Conservation (phyloP, 345 rosid species). For the Eucalyptus sp. region DNA sequence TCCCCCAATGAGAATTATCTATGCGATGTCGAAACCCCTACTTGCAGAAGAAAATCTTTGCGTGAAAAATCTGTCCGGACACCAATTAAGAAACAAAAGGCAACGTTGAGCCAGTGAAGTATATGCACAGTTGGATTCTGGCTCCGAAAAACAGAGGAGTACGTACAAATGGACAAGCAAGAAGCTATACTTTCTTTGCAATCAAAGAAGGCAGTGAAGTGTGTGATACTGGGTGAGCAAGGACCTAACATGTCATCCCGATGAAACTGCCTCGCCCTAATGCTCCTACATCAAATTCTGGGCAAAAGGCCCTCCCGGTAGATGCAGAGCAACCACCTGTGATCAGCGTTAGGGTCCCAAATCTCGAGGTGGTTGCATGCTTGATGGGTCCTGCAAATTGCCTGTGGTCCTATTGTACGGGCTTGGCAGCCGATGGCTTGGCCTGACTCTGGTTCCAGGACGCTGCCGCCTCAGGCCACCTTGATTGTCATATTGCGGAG, state of each 20-base stretch:
- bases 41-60: neutral
- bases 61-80: neutral
- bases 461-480: too few relatives aligned
- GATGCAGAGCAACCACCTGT: neutral
- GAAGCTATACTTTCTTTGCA: neutral
- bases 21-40: neutral
- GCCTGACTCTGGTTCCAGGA: too few relatives aligned
- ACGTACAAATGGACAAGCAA: neutral
- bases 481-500: too few relatives aligned
- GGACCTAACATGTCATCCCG: neutral
- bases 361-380: neutral
- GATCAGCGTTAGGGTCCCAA: neutral
- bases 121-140: neutral
- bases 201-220: neutral
- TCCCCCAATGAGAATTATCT: neutral
- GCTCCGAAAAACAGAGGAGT: neutral
- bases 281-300: neutral
- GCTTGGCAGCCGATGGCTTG: too few relatives aligned
- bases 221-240: neutral
- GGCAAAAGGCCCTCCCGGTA: neutral
- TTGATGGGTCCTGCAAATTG: too few relatives aligned
- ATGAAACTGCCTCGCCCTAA: neutral
- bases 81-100: neutral
- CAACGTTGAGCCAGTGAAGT: neutral
- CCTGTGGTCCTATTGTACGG: too few relatives aligned